Base-by-base conservation (phyloP, 2,329 filamentous ascomycete genomes). In the Shiraia bambusicola region DNA sequence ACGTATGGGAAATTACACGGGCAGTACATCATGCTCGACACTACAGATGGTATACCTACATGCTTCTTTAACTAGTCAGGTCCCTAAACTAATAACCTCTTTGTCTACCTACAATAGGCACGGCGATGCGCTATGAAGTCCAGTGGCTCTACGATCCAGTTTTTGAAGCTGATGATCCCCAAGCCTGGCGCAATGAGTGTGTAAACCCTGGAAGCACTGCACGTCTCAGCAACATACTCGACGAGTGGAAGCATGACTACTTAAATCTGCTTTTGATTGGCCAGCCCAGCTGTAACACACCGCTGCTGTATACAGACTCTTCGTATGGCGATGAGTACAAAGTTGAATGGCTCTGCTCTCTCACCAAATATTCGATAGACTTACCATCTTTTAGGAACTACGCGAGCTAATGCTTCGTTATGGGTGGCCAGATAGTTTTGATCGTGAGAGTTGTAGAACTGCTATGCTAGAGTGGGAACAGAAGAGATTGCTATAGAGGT, bases 171-270 rank as follows among this genome's bases (percentile, higher is more conserved):
- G 31, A 33, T 19, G 31, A 33, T 17, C 31, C 31, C 15, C 31
- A 17, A 15, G 31, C 31, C 31, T 33, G 31, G 31, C 31, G 31
- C 31, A 33, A 33, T 33, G 15, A 33, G 31, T 33, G 31, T 33
- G 31, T 17, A 33, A 33, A 33, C 31, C 31, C 31, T 17, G 31
- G 31, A 15, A 33, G 31, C 31, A 33, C 14, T 3, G 31, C 31
- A 17, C 31, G 31, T 33, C 31, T 33, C 31, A 33, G 31, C 15
- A 17, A 33, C 22, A 33, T 33, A 33, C 31, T 33, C 31, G 22
- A 33, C 31, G 31, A 33, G 31, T 33, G 31, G 31, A 33, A 33
- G 17, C 3, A 33, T 33, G 31, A 33, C 22, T 33, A 33, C 16
- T 14, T 3, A 17, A 14, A 33, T 14, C 31, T 33, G 31, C 4